Percentiles rank a stretch among this genome's conserved stretches.
Evolutionary conservation across 331 rosid genomes (phyloP).

Genomic region (Pyrus hybrid): DNA sequence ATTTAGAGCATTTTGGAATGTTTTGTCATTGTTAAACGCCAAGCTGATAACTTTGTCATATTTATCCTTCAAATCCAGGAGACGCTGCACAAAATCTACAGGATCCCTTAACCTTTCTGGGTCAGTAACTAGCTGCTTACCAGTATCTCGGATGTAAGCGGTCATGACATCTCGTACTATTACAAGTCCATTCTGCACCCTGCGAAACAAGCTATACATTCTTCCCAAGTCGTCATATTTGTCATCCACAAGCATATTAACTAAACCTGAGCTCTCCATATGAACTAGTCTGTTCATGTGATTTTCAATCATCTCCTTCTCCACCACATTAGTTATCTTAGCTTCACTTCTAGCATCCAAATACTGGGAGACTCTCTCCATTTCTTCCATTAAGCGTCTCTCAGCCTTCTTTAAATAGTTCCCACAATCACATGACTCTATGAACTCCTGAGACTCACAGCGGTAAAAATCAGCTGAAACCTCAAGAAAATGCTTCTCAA

Average conservation of each 20-base stretch:
- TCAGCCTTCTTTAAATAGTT: constrained; percentile 72
- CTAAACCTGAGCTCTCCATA: constrained; percentile 74
- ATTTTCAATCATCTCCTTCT: constrained; percentile 73
- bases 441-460: constrained; percentile 61
- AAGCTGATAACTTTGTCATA: constrained; percentile 54
- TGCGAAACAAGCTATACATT: constrained; percentile 67
- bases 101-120: constrained; percentile 80
- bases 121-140: constrained; percentile 69
- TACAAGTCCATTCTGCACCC: constrained; percentile 52
- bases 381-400: constrained; percentile 68
- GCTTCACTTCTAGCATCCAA: constrained; percentile 64
- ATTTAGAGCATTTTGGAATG: constrained; percentile 70
- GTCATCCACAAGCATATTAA: constrained; percentile 68
- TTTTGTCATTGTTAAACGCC: constrained; percentile 69
- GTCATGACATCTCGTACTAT: constrained; percentile 62
- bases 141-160: constrained; percentile 57
- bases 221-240: constrained; percentile 70
- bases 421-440: constrained; percentile 69
- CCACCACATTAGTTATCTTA: constrained; percentile 69
- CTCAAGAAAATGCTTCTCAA: constrained; percentile 63
- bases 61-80: constrained; percentile 66
- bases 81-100: constrained; percentile 73
- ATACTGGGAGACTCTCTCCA: constrained; percentile 80
- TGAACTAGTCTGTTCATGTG: constrained; percentile 72
- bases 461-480: constrained; percentile 71